phyloP scores from a whole-genome alignment of 2,329 filamentous ascomycete genomes.

The Penicillium sp. region DNA sequence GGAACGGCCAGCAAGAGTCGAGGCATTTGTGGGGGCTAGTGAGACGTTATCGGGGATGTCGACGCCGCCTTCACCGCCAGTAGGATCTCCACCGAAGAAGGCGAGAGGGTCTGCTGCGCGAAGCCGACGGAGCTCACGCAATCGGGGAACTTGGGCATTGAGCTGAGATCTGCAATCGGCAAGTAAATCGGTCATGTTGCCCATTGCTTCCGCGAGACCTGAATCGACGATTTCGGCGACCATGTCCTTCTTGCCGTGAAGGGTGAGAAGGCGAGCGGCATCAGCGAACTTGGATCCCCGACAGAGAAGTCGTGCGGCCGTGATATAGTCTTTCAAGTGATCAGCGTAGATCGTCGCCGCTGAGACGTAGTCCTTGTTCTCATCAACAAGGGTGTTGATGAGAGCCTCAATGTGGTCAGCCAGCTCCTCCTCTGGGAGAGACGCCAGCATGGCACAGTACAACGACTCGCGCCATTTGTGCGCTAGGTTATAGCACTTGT shows the following conservation, averaged over 20 bases:
- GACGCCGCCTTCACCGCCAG: slow-evolving; percentile 53
- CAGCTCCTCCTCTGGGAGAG: slow-evolving; percentile 62
- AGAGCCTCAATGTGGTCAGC: slow-evolving; percentile 70
- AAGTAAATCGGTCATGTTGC: slow-evolving; percentile 82
- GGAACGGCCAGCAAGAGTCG: slow-evolving; percentile 73
- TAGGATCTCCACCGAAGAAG: slow-evolving; percentile 80
- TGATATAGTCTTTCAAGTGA: slow-evolving; percentile 71
- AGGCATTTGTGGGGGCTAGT: slow-evolving; percentile 79
- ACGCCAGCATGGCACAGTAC: slow-evolving; percentile 71
- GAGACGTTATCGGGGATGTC: slow-evolving; percentile 92
- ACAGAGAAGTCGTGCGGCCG: slow-evolving; percentile 76
- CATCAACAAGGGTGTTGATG: slow-evolving; percentile 75
- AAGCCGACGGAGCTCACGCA: slow-evolving; percentile 77
- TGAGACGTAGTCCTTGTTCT: slow-evolving; percentile 75
- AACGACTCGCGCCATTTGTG: slow-evolving; percentile 92
- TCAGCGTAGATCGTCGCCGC: slow-evolving; percentile 81
- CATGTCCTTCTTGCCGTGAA: slow-evolving; percentile 62
- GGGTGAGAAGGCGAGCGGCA: slow-evolving; percentile 74
- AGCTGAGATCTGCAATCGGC: slow-evolving; percentile 90
- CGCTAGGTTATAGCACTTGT: slow-evolving; percentile 78
- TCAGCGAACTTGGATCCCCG: slow-evolving; percentile 85
- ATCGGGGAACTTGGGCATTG: slow-evolving; percentile 78
- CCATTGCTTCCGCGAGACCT: slow-evolving; percentile 77
- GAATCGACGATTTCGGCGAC: slow-evolving; percentile 71
- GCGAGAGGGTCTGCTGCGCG: slow-evolving; percentile 82